phyloP scores from a whole-genome alignment of 2,329 filamentous ascomycete genomes.

The Colletotrichum ledebouriae region DNA sequence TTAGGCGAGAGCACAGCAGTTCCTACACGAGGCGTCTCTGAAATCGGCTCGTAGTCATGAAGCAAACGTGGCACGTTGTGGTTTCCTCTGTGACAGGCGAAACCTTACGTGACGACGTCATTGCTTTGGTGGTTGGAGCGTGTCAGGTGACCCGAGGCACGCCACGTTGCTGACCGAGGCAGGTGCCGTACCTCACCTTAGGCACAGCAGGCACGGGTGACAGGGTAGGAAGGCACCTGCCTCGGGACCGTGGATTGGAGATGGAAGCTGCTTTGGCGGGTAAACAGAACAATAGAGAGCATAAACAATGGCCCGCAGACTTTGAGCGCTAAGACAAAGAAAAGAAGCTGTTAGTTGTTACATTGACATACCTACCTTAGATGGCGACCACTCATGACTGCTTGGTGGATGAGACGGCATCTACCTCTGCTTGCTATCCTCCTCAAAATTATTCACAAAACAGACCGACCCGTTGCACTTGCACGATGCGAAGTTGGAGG shows the following conservation, averaged over 20 bases:
- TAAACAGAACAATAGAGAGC: constrained; percentile 18
- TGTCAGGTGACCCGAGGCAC: constrained; percentile 36
- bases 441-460: constrained; percentile 25
- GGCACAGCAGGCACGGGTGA: neutral
- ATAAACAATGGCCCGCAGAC: constrained; percentile 11
- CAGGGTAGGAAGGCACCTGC: neutral
- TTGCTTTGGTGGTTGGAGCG: constrained; percentile 35
- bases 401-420: neutral
- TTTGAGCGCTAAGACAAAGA: neutral
- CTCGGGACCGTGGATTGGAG: constrained; percentile 1
- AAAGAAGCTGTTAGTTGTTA: constrained; percentile 19
- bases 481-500: constrained; percentile 7
- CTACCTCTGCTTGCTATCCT: neutral
- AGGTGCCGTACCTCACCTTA: constrained; percentile 7
- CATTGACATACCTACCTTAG: neutral
- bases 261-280: constrained; percentile 3
- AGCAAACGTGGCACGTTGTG: constrained; percentile 40
- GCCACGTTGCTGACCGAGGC: constrained; percentile 2
- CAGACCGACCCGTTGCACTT: constrained; percentile 6
- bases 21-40: constrained; percentile 21
- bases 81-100: constrained; percentile 40
- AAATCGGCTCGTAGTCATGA: constrained; percentile 39
- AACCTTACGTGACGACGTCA: constrained; percentile 42
- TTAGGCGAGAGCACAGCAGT: neutral
- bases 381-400: constrained; percentile 3